These are phyloP conservation scores for Trichothecium roseum DNA, from an alignment of 2,329 filamentous ascomycete genomes.

Conservation along the genomic window DNA sequence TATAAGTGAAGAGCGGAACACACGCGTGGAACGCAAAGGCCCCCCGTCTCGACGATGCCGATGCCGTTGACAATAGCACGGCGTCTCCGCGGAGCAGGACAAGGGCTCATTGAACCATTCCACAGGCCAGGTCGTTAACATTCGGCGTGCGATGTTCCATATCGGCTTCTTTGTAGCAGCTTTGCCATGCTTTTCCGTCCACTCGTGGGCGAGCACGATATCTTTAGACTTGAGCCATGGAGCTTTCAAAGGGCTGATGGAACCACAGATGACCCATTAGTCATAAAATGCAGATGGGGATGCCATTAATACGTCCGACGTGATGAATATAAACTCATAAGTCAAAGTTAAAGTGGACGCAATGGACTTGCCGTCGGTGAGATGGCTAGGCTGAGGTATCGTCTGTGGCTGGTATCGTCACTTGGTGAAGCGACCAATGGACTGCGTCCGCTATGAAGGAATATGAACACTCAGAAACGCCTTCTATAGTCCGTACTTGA, in stretches of 20 bases:
- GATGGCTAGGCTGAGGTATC: slow-evolving; percentile 23
- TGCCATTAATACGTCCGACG: slow-evolving; percentile 13
- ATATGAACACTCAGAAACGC: no score
- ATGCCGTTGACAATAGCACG: slow-evolving; percentile 37
- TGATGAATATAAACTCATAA: no score
- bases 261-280: slow-evolving; percentile 21
- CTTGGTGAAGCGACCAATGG: no score
- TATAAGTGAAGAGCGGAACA: slow-evolving; percentile 27
- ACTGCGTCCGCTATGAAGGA: no score
- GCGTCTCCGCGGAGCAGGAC: slow-evolving; percentile 33
- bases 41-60: slow-evolving; percentile 34
- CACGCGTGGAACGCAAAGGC: slow-evolving; percentile 33
- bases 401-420: no score
- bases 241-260: slow-evolving; percentile 14
- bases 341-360: no score
- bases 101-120: slow-evolving; percentile 37
- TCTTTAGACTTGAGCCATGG: slow-evolving; percentile 17
- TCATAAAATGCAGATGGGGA: slow-evolving; percentile 20
- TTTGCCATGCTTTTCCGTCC: slow-evolving; percentile 19
- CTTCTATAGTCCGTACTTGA: no score
- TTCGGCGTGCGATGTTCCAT: slow-evolving; percentile 14
- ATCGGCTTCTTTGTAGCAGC: slow-evolving; percentile 19
- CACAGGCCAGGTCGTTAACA: slow-evolving; percentile 18
- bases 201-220: slow-evolving; percentile 14
- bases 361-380: slow-evolving; percentile 20